A percentile compares a stretch with the other conserved stretches of the same genome.
phyloP scores from a whole-genome alignment of 1,284 basidiomycete genomes.

The Apiotrichum akiyoshidainum region DNA sequence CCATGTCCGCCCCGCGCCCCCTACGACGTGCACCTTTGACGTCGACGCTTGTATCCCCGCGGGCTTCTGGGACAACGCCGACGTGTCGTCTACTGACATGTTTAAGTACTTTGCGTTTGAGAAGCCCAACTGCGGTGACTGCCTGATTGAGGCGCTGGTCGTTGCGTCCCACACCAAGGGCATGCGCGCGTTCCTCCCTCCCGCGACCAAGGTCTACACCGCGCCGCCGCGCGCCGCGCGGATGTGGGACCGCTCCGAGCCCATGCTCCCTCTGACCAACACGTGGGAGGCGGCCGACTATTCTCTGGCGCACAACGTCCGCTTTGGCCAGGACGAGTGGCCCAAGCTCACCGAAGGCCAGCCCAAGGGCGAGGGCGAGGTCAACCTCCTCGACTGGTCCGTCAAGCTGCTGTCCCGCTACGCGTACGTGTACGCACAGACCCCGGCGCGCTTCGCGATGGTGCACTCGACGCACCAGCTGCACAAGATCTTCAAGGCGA shows the following conservation, averaged over 20 bases:
- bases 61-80: slow-evolving; percentile 26
- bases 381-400: slow-evolving; percentile 33
- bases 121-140: slow-evolving; percentile 45
- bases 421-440: slow-evolving; percentile 38
- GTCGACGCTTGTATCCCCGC: slow-evolving; percentile 33
- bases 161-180: slow-evolving; percentile 40
- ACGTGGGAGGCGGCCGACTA: slow-evolving; percentile 33
- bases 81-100: slow-evolving; percentile 26
- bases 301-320: slow-evolving; percentile 24
- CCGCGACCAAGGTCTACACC: slow-evolving; percentile 16
- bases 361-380: slow-evolving; percentile 19
- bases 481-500: slow-evolving; percentile 9
- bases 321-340: slow-evolving; percentile 38
- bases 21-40: slow-evolving; percentile 27
- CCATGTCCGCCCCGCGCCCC: background rate
- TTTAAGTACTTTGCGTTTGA: slow-evolving; percentile 43
- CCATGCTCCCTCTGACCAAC: slow-evolving; percentile 31
- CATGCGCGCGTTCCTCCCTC: slow-evolving; percentile 45
- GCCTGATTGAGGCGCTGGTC: slow-evolving; percentile 43
- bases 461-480: slow-evolving; percentile 24
- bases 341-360: background rate
- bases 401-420: slow-evolving; percentile 45
- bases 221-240: slow-evolving; percentile 9
- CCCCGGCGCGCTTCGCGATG: slow-evolving; percentile 29
- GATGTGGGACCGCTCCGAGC: slow-evolving; percentile 32